Conservation (phyloP, 768 basidiomycete species). For the Boletus rubroflammeus region DNA sequence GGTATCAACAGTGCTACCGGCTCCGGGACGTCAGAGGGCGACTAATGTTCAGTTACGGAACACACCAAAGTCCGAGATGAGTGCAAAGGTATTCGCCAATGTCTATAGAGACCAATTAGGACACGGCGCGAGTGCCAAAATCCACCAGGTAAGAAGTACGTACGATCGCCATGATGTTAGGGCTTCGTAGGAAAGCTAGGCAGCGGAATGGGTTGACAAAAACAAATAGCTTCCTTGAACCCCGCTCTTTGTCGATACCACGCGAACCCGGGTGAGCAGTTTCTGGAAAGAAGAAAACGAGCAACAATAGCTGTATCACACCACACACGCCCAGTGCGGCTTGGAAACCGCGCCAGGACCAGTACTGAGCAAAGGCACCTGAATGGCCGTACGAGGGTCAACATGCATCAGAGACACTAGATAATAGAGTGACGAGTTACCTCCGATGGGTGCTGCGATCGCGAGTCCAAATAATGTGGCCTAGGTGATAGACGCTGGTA, state of each 20-base stretch:
- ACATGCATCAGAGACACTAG: neutral
- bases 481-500: conserved; percentile 17
- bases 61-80: conserved; percentile 35
- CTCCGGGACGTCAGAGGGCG: neutral
- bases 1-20: conserved; percentile 48
- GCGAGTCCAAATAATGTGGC: conserved; percentile 56
- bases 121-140: neutral
- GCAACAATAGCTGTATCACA: conserved; percentile 36
- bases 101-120: conserved; percentile 31
- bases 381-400: neutral
- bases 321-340: conserved; percentile 40
- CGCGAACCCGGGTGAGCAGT: conserved; percentile 59
- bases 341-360: conserved; percentile 67
- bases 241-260: conserved; percentile 46
- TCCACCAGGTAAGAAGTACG: conserved; percentile 20
- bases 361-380: conserved; percentile 54
- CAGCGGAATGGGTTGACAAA: conserved; percentile 60
- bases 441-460: conserved; percentile 57
- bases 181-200: conserved; percentile 51
- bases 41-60: conserved; percentile 7
- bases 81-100: conserved; percentile 34
- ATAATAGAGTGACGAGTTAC: conserved; percentile 21
- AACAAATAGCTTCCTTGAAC: conserved; percentile 30
- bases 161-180: conserved; percentile 55
- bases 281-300: conserved; percentile 56